A percentile compares a stretch with the other conserved stretches of the same genome.
phyloP scores from a whole-genome alignment of 768 basidiomycete genomes.

The Suillus subluteus region DNA sequence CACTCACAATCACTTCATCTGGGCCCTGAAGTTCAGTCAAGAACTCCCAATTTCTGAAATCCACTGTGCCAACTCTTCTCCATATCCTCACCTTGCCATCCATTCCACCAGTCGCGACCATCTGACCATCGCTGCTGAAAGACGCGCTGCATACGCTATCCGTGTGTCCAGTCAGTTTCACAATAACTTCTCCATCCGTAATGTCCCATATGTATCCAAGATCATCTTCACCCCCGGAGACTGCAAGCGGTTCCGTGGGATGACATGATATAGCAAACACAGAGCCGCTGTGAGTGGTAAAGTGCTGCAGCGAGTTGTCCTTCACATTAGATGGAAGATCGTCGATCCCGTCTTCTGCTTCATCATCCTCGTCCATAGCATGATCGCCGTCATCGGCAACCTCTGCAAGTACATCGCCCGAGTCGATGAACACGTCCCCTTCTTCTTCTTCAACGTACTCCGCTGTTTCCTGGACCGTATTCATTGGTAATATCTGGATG shows the following conservation, averaged over 20 bases:
- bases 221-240: constrained; percentile 95
- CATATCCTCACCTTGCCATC: constrained; percentile 94
- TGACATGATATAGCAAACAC: constrained; percentile 87
- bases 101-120: constrained; percentile 97
- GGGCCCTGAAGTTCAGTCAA: constrained; percentile 91
- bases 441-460: constrained; percentile 45
- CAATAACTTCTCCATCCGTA: constrained; percentile 77
- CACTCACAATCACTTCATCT: constrained; percentile 89
- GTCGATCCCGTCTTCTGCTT: constrained; percentile 50
- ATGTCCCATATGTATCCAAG: constrained; percentile 93
- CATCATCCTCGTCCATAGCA: constrained; percentile 75
- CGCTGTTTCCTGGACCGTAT: constrained; percentile 43
- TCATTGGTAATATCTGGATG: constrained; percentile 15
- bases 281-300: constrained; percentile 69
- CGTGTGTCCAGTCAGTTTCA: constrained; percentile 87
- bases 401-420: constrained; percentile 68
- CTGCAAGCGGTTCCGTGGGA: constrained; percentile 79
- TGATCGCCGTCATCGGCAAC: constrained; percentile 66
- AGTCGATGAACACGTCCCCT: constrained; percentile 62
- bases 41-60: constrained; percentile 90
- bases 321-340: constrained; percentile 47
- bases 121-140: constrained; percentile 89
- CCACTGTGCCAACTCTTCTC: constrained; percentile 77
- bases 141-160: constrained; percentile 84
- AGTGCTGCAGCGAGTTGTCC: constrained; percentile 72